These are phyloP conservation scores for Moesziomyces aphidis DNA, from an alignment of 1,284 basidiomycete species.

Conservation along the genomic window DNA sequence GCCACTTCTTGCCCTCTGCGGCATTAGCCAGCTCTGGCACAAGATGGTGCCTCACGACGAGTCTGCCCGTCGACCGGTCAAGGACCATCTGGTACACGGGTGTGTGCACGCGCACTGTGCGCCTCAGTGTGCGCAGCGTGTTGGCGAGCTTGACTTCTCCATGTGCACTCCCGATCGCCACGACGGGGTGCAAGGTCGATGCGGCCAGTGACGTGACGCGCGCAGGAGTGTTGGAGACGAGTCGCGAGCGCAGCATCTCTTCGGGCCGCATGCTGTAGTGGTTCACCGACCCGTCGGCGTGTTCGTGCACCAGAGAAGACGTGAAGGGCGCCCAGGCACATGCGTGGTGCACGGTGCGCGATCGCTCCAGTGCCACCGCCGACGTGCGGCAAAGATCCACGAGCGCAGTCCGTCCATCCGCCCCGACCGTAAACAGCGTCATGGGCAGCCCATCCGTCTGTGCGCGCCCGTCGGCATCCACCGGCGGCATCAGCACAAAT, in stretches of 20 bases:
- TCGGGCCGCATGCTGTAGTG: conserved; percentile 24
- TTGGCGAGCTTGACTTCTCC: conserved; percentile 41
- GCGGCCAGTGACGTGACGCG: conserved; percentile 9
- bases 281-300: conserved; percentile 30
- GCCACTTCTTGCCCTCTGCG: conserved; percentile 17
- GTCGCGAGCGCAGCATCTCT: conserved; percentile 23
- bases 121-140: conserved; percentile 4
- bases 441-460: background rate
- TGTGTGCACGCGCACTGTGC: conserved; percentile 13
- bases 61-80: conserved; percentile 14
- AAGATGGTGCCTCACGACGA: conserved; percentile 12
- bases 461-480: conserved; percentile 11
- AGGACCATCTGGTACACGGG: conserved; percentile 21
- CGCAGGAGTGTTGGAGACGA: conserved; percentile 10
- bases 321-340: conserved; percentile 11
- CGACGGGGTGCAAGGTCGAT: conserved; percentile 19
- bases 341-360: conserved; percentile 18
- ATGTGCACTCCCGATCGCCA: conserved; percentile 26
- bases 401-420: conserved; percentile 21
- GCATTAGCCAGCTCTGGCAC: conserved; percentile 9
- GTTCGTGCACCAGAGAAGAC: conserved; percentile 23
- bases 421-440: conserved; percentile 17
- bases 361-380: conserved; percentile 15
- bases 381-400: conserved; percentile 6
- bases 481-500: conserved; percentile 23